phyloP scores from a whole-genome alignment of 1,284 basidiomycete genomes.

The Cutaneotrichosporon cutaneum region DNA sequence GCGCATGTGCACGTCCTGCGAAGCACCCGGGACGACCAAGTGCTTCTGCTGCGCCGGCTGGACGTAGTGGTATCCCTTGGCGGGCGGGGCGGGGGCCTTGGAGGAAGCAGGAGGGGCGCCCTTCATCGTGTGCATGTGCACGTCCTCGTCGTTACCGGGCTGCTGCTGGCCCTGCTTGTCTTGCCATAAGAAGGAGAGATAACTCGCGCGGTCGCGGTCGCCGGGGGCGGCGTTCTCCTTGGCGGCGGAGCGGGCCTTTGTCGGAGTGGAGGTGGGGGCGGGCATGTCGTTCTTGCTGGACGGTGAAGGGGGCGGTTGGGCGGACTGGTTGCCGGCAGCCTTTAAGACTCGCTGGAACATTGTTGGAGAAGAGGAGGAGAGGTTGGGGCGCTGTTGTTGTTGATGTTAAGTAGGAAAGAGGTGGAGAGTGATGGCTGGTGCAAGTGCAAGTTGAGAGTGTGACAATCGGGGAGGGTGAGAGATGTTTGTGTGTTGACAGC shows the following conservation, averaged over 20 bases:
- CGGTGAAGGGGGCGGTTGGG: slow-evolving; percentile 14
- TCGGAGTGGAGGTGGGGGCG: slow-evolving; percentile 24
- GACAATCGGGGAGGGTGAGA: not conserved
- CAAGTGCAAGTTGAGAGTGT: not conserved
- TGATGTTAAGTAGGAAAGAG: not conserved
- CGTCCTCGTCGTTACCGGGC: slow-evolving; percentile 35
- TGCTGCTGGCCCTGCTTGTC: slow-evolving; percentile 33
- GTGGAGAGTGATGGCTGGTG: not conserved
- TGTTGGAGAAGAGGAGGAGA: not conserved
- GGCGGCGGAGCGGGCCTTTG: slow-evolving; percentile 28
- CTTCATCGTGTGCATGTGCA: slow-evolving; percentile 54
- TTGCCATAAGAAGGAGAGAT: slow-evolving; percentile 47
- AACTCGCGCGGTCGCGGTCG: slow-evolving; percentile 38
- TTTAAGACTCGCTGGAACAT: slow-evolving; percentile 2
- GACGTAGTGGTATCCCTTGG: slow-evolving; percentile 22
- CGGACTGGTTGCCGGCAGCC: slow-evolving; percentile 5
- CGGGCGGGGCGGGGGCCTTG: slow-evolving; percentile 57
- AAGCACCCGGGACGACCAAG: slow-evolving; percentile 13
- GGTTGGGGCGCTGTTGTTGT: not conserved
- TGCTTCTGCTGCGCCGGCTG: slow-evolving; percentile 21
- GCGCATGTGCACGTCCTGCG: slow-evolving; percentile 47
- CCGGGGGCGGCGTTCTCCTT: slow-evolving; percentile 36
- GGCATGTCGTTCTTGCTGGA: slow-evolving; percentile 18
- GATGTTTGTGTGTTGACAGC: too few species aligned
- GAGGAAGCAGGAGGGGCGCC: slow-evolving; percentile 52